Evolutionary conservation across 2,329 filamentous ascomycete genomes (phyloP).

Genomic region (Exophiala viscosa): DNA sequence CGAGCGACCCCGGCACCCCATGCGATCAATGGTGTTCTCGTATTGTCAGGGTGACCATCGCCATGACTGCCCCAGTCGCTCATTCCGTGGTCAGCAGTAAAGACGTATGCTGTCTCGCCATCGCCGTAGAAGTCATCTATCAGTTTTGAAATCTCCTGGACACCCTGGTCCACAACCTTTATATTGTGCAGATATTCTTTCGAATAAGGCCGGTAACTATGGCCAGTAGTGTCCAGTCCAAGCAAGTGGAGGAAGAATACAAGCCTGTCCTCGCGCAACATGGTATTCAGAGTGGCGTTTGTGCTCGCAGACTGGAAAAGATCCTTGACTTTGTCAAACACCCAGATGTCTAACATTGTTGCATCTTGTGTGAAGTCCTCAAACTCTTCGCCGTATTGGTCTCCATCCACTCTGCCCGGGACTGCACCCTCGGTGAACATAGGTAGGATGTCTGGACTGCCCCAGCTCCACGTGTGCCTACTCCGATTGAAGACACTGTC

Average conservation of each 20-base stretch:
- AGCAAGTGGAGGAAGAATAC: constrained; percentile 95
- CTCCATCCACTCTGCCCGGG: constrained; percentile 81
- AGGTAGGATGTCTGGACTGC: constrained; percentile 90
- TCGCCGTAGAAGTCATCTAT: constrained; percentile 85
- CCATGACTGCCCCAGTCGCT: constrained; percentile 99
- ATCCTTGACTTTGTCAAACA: constrained; percentile 88
- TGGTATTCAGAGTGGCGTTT: constrained; percentile 69
- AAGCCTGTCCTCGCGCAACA: constrained; percentile 74
- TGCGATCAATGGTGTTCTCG: constrained; percentile 82
- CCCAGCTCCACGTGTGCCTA: constrained; percentile 98
- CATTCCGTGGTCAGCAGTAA: constrained; percentile 98
- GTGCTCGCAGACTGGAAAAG: constrained; percentile 76
- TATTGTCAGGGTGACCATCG: constrained; percentile 96
- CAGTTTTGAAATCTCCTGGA: constrained; percentile 75
- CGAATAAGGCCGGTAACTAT: constrained; percentile 83
- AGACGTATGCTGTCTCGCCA: constrained; percentile 86
- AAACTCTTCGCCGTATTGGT: constrained; percentile 74
- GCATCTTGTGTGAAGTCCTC: constrained; percentile 89
- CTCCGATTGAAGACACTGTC: constrained; percentile 98
- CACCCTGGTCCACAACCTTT: constrained; percentile 85
- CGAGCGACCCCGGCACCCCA: constrained; percentile 90
- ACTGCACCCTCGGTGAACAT: constrained; percentile 97
- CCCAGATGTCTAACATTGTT: constrained; percentile 80
- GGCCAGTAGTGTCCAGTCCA: constrained; percentile 86
- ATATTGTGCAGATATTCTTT: constrained; percentile 94